These are phyloP conservation scores for Aegilops tauschii DNA, from an alignment of 176 grass and related monocot genomes.

Conservation along the genomic window DNA sequence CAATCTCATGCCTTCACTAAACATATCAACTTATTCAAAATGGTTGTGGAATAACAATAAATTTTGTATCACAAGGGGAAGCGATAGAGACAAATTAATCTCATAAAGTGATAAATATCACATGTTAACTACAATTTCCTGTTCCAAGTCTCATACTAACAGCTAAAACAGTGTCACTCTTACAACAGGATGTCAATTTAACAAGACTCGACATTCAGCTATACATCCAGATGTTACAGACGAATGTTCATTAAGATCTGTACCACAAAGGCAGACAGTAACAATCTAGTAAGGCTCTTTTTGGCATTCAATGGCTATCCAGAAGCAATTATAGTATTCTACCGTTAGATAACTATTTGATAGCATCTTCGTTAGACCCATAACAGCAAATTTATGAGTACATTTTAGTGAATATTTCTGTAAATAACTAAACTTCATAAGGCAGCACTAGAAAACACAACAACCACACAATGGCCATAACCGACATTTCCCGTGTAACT, in stretches of 20 bases:
- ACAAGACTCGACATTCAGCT: not conserved
- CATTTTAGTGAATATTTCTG: not conserved
- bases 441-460: not conserved
- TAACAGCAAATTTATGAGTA: slow-evolving; percentile 8
- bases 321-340: slow-evolving; percentile 12
- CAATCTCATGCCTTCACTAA: not conserved
- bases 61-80: not conserved
- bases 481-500: not conserved
- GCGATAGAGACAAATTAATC: not conserved
- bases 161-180: not conserved
- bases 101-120: not conserved
- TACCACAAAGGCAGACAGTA: not conserved
- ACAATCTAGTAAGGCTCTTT: not conserved
- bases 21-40: not conserved
- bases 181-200: not conserved
- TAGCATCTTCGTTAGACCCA: not conserved
- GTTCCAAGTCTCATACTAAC: not conserved
- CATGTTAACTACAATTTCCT: slow-evolving; percentile 2
- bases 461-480: slow-evolving; percentile 2
- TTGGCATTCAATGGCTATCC: not conserved
- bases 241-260: not conserved
- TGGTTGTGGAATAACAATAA: slow-evolving; percentile 1
- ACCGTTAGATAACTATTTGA: not conserved
- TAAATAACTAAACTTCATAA: not conserved
- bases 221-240: not conserved